These are phyloP conservation scores for Geotrichum klebahnii DNA, from an alignment of 1,139 yeast genomes.

Conservation along the genomic window DNA sequence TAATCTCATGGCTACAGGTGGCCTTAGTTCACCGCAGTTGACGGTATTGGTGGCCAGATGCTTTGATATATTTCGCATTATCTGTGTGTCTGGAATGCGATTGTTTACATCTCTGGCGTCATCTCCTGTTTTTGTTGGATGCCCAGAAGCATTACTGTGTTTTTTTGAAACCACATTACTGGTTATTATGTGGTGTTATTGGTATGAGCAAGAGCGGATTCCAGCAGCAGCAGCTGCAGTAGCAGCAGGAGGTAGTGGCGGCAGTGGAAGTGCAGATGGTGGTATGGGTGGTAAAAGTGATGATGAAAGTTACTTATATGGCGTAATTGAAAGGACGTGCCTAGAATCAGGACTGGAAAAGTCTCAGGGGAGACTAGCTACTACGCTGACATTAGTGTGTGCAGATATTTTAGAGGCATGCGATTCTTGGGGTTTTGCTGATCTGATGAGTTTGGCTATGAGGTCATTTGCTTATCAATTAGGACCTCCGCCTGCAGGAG, in stretches of 20 bases:
- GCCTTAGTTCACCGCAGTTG: constrained; percentile 10
- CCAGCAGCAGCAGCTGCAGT: not conserved
- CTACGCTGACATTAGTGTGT: constrained; percentile 31
- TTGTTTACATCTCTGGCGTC: constrained; percentile 27
- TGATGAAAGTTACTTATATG: constrained; percentile 27
- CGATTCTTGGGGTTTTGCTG: constrained; percentile 35
- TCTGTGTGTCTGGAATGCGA: constrained; percentile 28
- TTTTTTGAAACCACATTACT: constrained; percentile 33
- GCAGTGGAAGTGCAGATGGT: too few relatives aligned
- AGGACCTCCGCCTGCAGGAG: not conserved
- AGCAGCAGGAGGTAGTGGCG: too few relatives aligned
- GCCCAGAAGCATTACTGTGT: constrained; percentile 29
- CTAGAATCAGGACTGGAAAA: constrained; percentile 27
- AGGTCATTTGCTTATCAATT: constrained; percentile 28
- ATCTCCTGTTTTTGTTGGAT: constrained; percentile 27
- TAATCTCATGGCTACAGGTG: constrained; percentile 24
- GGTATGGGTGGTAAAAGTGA: too few relatives aligned
- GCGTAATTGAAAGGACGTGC: constrained; percentile 28
- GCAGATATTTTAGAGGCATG: constrained; percentile 32
- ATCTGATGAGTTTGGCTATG: constrained; percentile 30
- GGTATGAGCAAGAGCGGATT: constrained; percentile 29
- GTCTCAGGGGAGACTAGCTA: constrained; percentile 31
- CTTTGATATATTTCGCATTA: constrained; percentile 30
- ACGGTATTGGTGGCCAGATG: constrained; percentile 26
- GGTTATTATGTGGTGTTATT: constrained; percentile 36